Evolutionary conservation across 345 rosid species (phyloP), one percentile per base, ranked within the genome.

Genomic region (Gossypium sturtianum): DNA sequence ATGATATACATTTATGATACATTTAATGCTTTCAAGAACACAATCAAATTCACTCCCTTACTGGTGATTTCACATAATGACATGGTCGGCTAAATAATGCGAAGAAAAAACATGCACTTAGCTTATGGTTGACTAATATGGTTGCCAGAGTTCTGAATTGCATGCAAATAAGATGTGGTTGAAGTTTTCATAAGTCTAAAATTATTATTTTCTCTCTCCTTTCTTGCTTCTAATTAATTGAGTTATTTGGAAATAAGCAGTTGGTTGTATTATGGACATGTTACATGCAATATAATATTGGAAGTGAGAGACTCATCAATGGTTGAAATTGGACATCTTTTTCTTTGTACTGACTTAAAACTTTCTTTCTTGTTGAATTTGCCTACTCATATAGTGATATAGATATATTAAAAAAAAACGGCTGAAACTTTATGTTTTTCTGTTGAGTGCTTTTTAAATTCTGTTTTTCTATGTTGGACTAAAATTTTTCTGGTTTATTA

Each of bases 401-500:
- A 15, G 41, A 49, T 65, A 64, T 9, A 4, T 27, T 34, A 1
- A 72, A 56, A 38, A 17, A 66, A 57, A 23, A 10, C 2, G 12
- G 34, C 66, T 10, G 52, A 17, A 71, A 56, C 10, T 1, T 64
- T 43, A 23, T 47, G 2, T 23, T 48, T 1, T 71, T 45, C 10
- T 22, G 13, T 70, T 15, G 45, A 53, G 61, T 70, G 62, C 12
- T 34, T 5, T 29, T 60, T 22, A 49, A 49, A 23, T 66, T 12
- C 27, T n/a, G 15, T 29, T 29, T 45, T 64, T 9, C 19, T 64
- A 20, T 71, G 22, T 66, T n/a, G 51, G 27, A 16, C 4, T 47
- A 63, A 59, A 48, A 15, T 60, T 72, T 73, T 27, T 2, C 63
- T 74, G 44, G 22, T 73, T 11, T 70, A 25, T 75, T 3, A 34